Conservation (phyloP, 2,329 filamentous ascomycete species). For the Oidium heveae region DNA sequence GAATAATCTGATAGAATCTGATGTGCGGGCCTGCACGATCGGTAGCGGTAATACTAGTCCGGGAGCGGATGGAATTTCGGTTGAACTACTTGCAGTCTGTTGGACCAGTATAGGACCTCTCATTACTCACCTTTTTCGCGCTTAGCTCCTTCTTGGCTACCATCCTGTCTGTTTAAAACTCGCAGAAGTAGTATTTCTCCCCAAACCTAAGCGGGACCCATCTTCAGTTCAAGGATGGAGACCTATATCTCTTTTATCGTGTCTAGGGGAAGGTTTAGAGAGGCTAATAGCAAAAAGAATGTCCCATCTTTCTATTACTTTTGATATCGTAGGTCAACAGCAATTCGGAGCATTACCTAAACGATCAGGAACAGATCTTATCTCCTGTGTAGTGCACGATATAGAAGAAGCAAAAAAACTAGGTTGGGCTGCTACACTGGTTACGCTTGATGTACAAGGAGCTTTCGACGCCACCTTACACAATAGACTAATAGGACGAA, state of each 20-base stretch:
- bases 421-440: not conserved
- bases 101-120: not conserved
- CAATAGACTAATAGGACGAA: not conserved
- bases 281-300: not conserved
- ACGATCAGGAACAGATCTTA: not conserved
- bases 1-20: not conserved
- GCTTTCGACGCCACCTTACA: not conserved
- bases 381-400: not conserved
- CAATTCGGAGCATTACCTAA: not conserved
- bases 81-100: not conserved
- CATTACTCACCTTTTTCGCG: not conserved
- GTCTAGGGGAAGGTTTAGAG: not conserved
- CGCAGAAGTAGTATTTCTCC: not conserved
- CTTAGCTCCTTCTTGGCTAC: not conserved
- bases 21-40: not conserved
- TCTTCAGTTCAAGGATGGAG: not conserved
- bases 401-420: not conserved
- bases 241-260: not conserved
- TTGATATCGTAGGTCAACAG: not conserved
- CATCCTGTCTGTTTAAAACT: not conserved
- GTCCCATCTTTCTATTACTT: not conserved
- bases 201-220: not conserved
- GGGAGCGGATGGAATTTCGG: not conserved
- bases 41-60: not conserved
- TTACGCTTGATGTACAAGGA: not conserved